Conservation (phyloP, 345 rosid species). For the Geranium rotundifolium region DNA sequence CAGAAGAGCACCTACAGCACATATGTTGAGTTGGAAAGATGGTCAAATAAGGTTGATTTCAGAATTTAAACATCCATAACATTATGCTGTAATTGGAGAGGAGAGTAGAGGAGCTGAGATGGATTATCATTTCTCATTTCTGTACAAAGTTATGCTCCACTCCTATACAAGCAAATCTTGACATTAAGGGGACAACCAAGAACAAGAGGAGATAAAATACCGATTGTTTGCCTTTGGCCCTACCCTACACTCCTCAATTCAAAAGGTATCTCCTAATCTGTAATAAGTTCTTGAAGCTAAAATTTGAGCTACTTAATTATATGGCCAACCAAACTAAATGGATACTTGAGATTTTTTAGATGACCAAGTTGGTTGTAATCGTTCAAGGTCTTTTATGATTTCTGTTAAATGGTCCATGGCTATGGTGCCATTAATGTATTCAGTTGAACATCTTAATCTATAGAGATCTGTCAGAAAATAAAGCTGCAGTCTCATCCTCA, state of each 20-base stretch:
- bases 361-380: too few species aligned
- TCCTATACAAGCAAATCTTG: too few species aligned
- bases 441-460: conserved; percentile 3
- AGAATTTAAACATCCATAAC: conserved; percentile 79
- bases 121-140: too few species aligned
- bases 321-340: too few species aligned
- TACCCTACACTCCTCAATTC: conserved; percentile 86
- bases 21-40: conserved; percentile 83
- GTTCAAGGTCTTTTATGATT: too few species aligned
- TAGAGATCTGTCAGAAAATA: conserved; percentile 1
- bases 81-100: conserved; percentile 74
- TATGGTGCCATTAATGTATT: conserved; percentile 24
- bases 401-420: conserved; percentile 5
- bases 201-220: conserved; percentile 56
- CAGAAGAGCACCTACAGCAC: conserved; percentile 70
- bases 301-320: too few species aligned
- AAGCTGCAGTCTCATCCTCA: conserved; percentile 8
- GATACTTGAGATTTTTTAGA: too few species aligned
- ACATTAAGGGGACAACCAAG: conserved; percentile 50
- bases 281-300: not conserved
- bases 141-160: too few species aligned
- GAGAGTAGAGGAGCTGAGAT: too few species aligned
- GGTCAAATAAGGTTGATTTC: conserved; percentile 85
- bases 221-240: conserved; percentile 73
- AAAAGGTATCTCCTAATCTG: conserved; percentile 47